Conservation (phyloP, 495 filamentous ascomycete species). For the Penicillium dipodomyicola region DNA sequence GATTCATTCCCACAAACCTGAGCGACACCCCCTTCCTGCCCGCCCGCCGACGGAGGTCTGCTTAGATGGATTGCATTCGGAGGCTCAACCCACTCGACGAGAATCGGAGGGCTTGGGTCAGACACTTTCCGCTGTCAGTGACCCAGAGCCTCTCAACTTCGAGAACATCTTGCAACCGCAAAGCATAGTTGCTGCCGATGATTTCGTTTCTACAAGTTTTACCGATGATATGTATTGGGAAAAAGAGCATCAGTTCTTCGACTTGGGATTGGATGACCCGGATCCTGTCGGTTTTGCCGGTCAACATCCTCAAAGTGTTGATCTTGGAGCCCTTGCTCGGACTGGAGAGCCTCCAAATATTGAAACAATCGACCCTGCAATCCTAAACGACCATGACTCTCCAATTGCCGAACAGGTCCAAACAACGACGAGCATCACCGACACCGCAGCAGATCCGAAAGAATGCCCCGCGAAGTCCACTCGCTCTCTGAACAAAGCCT, state of each 20-base stretch:
- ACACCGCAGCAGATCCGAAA: background rate
- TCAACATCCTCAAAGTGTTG: background rate
- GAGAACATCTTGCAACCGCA: background rate
- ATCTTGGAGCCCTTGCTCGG: background rate
- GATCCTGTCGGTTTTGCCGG: background rate
- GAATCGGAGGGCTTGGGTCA: background rate
- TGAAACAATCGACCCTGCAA: background rate
- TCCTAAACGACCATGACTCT: background rate
- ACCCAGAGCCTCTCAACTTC: background rate
- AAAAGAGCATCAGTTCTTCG: background rate
- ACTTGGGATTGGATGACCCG: background rate
- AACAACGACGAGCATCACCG: background rate
- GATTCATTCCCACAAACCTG: background rate
- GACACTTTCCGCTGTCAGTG: background rate
- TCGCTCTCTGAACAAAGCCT: background rate
- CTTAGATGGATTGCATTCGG: background rate
- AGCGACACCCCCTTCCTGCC: slow-evolving; percentile 11
- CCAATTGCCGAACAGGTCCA: background rate
- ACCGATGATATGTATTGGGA: background rate
- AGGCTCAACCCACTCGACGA: background rate
- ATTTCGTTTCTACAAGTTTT: background rate
- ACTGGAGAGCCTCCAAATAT: background rate
- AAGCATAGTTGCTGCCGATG: background rate
- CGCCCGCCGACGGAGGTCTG: slow-evolving; percentile 13
- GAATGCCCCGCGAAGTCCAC: background rate